phyloP scores from a whole-genome alignment of 768 basidiomycete species.

The Trametes cingulata region DNA sequence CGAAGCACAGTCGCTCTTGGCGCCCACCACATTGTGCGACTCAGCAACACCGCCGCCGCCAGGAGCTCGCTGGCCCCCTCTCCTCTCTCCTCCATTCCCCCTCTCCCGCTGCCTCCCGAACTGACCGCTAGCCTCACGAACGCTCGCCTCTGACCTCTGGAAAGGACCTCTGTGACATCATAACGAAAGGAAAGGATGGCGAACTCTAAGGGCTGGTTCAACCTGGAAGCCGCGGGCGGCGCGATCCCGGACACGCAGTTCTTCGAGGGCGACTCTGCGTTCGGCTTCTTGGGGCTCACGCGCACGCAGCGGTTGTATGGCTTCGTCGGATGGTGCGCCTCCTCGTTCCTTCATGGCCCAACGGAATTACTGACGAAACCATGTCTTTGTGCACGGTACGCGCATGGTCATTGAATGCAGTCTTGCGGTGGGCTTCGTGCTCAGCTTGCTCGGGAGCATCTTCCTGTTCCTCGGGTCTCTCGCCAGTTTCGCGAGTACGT shows the following conservation, averaged over 20 bases:
- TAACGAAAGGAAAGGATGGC: conserved; percentile 37
- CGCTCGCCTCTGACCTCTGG: background rate
- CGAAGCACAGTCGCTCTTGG: conserved; percentile 15
- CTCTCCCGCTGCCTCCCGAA: too few relatives aligned
- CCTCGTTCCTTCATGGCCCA: background rate
- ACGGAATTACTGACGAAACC: too few relatives aligned
- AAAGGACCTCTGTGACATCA: background rate
- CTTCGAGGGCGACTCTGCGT: conserved; percentile 90
- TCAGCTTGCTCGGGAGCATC: conserved; percentile 79
- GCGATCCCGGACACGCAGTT: conserved; percentile 76
- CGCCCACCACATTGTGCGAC: background rate
- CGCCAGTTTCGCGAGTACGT: conserved; percentile 73
- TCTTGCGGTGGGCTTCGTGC: conserved; percentile 68
- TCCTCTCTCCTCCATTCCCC: background rate
- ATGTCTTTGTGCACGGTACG: too few relatives aligned
- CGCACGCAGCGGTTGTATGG: conserved; percentile 84
- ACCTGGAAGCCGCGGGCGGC: conserved; percentile 67
- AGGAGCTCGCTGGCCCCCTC: conserved; percentile 15
- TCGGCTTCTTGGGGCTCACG: conserved; percentile 75
- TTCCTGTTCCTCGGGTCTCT: conserved; percentile 73
- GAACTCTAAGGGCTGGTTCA: conserved; percentile 77
- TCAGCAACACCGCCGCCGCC: conserved; percentile 24
- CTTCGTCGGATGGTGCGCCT: conserved; percentile 74
- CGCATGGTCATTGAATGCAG: conserved; percentile 42
- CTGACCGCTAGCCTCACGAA: background rate